These are phyloP conservation scores for Hypholoma fasciculare DNA, from an alignment of 768 basidiomycete species.

Conservation along the genomic window DNA sequence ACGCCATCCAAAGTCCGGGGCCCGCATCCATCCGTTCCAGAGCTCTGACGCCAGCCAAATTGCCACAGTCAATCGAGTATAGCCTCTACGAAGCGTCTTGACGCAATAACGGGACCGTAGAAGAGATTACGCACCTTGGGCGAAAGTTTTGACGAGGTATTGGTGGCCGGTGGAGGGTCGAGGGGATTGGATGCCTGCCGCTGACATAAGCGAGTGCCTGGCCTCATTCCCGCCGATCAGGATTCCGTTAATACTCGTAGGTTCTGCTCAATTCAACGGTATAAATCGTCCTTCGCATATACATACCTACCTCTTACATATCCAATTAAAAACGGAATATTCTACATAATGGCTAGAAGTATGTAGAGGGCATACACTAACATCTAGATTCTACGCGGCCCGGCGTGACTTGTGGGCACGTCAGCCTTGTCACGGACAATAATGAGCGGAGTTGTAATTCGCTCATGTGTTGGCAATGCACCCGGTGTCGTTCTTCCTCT, in stretches of 20 bases:
- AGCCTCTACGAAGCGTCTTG: constrained; percentile 12
- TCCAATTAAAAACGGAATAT: not conserved
- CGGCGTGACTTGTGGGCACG: no score
- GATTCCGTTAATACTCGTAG: not conserved
- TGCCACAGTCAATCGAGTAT: constrained; percentile 17
- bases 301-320: no score
- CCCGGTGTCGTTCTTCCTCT: constrained; percentile 22
- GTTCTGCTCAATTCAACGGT: not conserved
- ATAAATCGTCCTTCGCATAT: not conserved
- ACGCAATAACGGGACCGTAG: constrained; percentile 12
- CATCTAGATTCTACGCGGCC: no score
- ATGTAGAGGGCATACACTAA: no score
- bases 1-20: constrained; percentile 34
- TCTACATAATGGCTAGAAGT: no score
- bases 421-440: constrained; percentile 11
- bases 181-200: constrained; percentile 21
- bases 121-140: constrained; percentile 39
- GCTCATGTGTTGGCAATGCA: constrained; percentile 16
- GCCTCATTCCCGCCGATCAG: constrained; percentile 2
- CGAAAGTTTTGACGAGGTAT: constrained; percentile 35
- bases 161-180: constrained; percentile 25
- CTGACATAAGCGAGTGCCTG: constrained; percentile 34
- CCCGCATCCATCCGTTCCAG: constrained; percentile 37
- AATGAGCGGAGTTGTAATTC: constrained; percentile 33
- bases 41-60: constrained; percentile 23